Evolutionary conservation across 1,284 basidiomycete genomes (phyloP).

Genomic region (Cutaneotrichosporon curvatum): DNA sequence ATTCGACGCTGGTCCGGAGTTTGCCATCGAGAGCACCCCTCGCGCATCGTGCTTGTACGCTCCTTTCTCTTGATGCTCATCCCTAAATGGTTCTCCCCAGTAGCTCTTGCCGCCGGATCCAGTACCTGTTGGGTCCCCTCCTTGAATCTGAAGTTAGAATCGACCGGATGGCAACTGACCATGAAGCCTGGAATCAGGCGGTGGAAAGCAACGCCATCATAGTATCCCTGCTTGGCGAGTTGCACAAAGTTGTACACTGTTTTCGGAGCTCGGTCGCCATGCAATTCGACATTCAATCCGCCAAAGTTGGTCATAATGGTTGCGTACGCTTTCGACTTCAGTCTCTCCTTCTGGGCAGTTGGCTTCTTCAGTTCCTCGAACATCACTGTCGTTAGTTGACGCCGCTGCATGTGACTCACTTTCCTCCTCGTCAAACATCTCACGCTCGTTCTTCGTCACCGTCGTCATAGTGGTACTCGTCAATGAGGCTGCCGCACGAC

Average conservation of each 20-base stretch:
- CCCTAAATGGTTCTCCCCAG: slow-evolving; percentile 92
- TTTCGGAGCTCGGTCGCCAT: slow-evolving; percentile 71
- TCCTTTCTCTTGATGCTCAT: slow-evolving; percentile 78
- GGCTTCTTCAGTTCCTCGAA: slow-evolving; percentile 77
- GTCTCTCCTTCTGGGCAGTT: slow-evolving; percentile 83
- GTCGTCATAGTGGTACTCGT: slow-evolving; percentile 88
- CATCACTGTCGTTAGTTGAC: slow-evolving; percentile 54
- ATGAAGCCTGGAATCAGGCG: slow-evolving; percentile 95
- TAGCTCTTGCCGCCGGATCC: slow-evolving; percentile 87
- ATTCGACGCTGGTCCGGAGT: slow-evolving; percentile 59
- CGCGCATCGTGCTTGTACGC: slow-evolving; percentile 77
- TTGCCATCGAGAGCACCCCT: slow-evolving; percentile 79
- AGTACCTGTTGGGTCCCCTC: slow-evolving; percentile 93
- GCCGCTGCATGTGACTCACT: slow-evolving; percentile 42
- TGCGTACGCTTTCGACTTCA: slow-evolving; percentile 80
- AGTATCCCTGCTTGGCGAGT: slow-evolving; percentile 81
- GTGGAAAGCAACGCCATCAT: slow-evolving; percentile 75
- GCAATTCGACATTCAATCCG: slow-evolving; percentile 83
- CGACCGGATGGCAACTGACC: slow-evolving; percentile 50
- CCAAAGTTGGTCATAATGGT: slow-evolving; percentile 85
- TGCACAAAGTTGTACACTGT: slow-evolving; percentile 97
- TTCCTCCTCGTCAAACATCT: slow-evolving; percentile 77
- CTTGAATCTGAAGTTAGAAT: slow-evolving; percentile 62
- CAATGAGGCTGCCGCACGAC: slow-evolving; percentile 82
- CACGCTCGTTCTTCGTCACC: slow-evolving; percentile 64